phyloP scores from a whole-genome alignment of 2,329 filamentous ascomycete genomes.

The Aspergillus felis region DNA sequence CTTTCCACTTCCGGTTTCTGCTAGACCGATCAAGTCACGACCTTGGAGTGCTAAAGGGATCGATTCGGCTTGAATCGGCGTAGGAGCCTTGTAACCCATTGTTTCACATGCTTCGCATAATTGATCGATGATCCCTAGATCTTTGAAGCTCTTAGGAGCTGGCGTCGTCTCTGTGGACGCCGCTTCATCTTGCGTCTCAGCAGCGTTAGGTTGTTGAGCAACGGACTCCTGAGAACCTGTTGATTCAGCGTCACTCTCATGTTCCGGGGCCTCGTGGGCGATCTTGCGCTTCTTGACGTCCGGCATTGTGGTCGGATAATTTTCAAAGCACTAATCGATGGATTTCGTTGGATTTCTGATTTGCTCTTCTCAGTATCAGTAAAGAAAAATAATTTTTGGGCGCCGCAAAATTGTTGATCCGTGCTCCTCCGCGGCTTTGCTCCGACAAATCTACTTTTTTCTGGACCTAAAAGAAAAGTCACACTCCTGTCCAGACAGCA shows the following conservation, averaged over 20 bases:
- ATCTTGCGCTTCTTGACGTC: slow-evolving; percentile 41
- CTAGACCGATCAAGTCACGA: slow-evolving; percentile 86
- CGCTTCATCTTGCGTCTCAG: slow-evolving; percentile 1
- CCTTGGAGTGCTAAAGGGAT: slow-evolving; percentile 77
- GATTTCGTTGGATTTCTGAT: slow-evolving; percentile 3
- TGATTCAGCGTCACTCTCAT: slow-evolving; percentile 22
- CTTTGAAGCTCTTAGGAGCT: slow-evolving; percentile 47
- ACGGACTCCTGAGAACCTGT: slow-evolving; percentile 13
- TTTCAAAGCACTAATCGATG: slow-evolving; percentile 1
- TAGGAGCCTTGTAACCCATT: slow-evolving; percentile 79
- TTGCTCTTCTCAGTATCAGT: background rate
- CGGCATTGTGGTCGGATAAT: slow-evolving; percentile 27
- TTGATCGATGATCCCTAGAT: slow-evolving; percentile 72
- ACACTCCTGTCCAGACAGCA: slow-evolving; percentile 12
- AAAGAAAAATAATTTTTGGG: slow-evolving; percentile 30
- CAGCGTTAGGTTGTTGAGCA: slow-evolving; percentile 6
- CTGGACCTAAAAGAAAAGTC: slow-evolving; percentile 31
- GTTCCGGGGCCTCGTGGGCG: slow-evolving; percentile 19
- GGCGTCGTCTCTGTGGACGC: background rate
- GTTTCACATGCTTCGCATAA: slow-evolving; percentile 83
- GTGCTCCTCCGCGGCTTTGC: slow-evolving; percentile 23
- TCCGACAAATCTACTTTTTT: slow-evolving; percentile 30
- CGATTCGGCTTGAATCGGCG: slow-evolving; percentile 80
- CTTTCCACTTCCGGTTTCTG: slow-evolving; percentile 94
- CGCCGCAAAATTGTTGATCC: slow-evolving; percentile 37